Evolutionary conservation across 108 stramenopile genomes (phyloP), one percentile per base, ranked within the genome.

Genomic region (Parietichytrium sp.): DNA sequence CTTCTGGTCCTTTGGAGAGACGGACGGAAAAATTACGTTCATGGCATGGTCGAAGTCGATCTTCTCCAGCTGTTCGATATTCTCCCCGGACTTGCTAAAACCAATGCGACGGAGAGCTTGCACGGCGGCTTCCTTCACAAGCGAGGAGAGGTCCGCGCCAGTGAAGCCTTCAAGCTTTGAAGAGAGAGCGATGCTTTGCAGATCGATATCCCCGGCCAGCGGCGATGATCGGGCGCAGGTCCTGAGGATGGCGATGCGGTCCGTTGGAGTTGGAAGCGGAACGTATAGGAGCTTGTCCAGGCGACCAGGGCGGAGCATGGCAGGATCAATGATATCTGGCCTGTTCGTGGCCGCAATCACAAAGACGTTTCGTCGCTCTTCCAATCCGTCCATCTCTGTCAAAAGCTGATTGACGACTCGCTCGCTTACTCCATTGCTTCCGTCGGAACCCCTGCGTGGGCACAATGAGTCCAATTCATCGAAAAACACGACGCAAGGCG

Each of bases 381-480:
- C 98, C 49, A 96, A 87, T 3, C 96, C 98, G 87, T 86, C 78
- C 51, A 97, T 93, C 85, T 99, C 99, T 27, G 96, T 94, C 20
- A 99, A 90, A 79, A 99, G 97, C 88, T 99, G 97, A 90, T 99
- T 99, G 88, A 99, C 97, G 33, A 98, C 97, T 84, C 97, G 95
- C 84, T 99, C 99, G 50, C 95, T 94, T 2, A 97, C 96, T 29
- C 97, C 97, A n/a, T 92, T 94, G 80, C 94, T 89, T 38, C 96
- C 96, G 8, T 91, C 90, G 0, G 55, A 79, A 93, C 95, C 16
- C 88, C 87, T 27, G 95, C 98, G 86, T 95, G 93, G 29, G 97
- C 93, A 83, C 94, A 93, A 30, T 31, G 98, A 97, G 88, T 98
- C 99, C 92, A 99, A 93, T 88, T 99, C 98, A 83, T 99, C 99